phyloP scores from a whole-genome alignment of 129 eudicot genomes.

The Centella asiatica region DNA sequence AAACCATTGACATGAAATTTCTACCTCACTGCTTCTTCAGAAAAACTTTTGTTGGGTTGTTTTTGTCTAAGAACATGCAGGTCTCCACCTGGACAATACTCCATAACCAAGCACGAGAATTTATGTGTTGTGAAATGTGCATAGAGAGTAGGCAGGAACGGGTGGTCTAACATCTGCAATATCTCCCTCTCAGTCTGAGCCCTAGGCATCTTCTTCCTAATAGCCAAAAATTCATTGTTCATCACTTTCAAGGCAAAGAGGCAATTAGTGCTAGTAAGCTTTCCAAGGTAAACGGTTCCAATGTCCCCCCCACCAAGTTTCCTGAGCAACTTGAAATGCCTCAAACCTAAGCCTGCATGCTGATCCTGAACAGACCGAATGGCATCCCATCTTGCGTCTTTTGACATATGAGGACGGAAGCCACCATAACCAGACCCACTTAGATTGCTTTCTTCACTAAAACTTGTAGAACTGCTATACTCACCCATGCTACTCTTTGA shows the following conservation, averaged over 20 bases:
- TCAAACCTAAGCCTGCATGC: constrained; percentile 49
- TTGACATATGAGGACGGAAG: constrained; percentile 87
- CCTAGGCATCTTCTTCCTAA: constrained; percentile 55
- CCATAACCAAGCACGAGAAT: constrained; percentile 75
- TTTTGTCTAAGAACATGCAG: constrained; percentile 81
- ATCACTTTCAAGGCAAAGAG: constrained; percentile 72
- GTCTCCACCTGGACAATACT: constrained; percentile 93
- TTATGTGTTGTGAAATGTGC: constrained; percentile 64
- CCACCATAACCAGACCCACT: constrained; percentile 53
- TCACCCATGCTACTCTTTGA: constrained; percentile 84
- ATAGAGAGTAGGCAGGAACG: constrained; percentile 90
- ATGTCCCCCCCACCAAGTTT: constrained; percentile 86
- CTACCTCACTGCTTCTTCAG: constrained; percentile 83
- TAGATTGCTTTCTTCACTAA: constrained; percentile 60
- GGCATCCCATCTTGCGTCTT: constrained; percentile 79
- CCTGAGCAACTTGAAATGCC: constrained; percentile 60
- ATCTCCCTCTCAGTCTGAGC: constrained; percentile 84
- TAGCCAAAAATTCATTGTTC: constrained; percentile 59
- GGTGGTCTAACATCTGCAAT: constrained; percentile 81
- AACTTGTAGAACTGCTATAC: constrained; percentile 68
- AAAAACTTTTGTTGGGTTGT: constrained; percentile 53
- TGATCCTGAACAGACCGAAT: constrained; percentile 37
- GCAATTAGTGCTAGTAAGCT: constrained; percentile 57
- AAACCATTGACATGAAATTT: not conserved
- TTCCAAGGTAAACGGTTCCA: constrained; percentile 75